Conservation (phyloP, 768 basidiomycete species). For the Boletus rubescentipes region DNA sequence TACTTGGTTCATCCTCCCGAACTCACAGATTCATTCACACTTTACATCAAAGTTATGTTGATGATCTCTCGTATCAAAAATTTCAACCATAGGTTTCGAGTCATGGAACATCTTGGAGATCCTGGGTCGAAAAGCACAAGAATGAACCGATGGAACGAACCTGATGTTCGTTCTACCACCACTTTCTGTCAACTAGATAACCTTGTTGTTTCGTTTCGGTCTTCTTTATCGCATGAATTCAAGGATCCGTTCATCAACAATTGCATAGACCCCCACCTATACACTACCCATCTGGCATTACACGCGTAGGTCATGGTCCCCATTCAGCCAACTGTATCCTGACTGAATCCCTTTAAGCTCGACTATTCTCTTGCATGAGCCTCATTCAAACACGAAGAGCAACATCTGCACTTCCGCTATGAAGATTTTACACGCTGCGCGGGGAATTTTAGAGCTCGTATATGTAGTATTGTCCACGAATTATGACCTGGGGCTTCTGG, state of each 20-base stretch:
- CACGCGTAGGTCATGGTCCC: slow-evolving; percentile 30
- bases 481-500: slow-evolving; percentile 67
- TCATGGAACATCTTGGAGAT: slow-evolving; percentile 61
- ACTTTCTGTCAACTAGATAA: slow-evolving; percentile 66
- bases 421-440: slow-evolving; percentile 64
- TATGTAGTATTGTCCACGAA: slow-evolving; percentile 69
- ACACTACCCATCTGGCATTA: slow-evolving; percentile 34
- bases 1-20: slow-evolving; percentile 60
- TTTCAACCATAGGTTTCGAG: slow-evolving; percentile 67
- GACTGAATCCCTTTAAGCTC: slow-evolving; percentile 41
- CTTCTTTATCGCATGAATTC: slow-evolving; percentile 57
- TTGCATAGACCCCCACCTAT: slow-evolving; percentile 61
- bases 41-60: slow-evolving; percentile 70
- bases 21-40: slow-evolving; percentile 66
- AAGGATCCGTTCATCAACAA: slow-evolving; percentile 51
- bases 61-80: slow-evolving; percentile 60
- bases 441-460: slow-evolving; percentile 64
- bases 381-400: slow-evolving; percentile 60
- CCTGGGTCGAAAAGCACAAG: slow-evolving; percentile 26
- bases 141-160: slow-evolving; percentile 38
- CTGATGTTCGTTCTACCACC: slow-evolving; percentile 59
- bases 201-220: slow-evolving; percentile 52
- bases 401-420: slow-evolving; percentile 66
- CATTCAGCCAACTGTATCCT: slow-evolving; percentile 38
- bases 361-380: slow-evolving; percentile 71